Conservation (phyloP, 2,329 filamentous ascomycete genomes). For the Dothistroma septosporum region DNA sequence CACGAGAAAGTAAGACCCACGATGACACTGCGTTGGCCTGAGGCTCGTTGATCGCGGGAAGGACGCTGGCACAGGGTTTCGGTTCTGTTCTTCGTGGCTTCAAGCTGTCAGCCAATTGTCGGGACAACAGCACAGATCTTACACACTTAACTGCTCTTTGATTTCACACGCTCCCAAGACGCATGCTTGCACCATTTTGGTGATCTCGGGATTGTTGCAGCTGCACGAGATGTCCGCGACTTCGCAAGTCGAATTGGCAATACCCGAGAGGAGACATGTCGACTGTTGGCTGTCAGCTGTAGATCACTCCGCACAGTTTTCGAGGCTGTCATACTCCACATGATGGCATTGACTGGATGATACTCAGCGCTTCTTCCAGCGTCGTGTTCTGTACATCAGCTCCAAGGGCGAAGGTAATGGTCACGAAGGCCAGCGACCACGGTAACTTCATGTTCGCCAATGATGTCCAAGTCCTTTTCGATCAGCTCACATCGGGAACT, state of each 20-base stretch:
- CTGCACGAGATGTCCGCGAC: constrained; percentile 8
- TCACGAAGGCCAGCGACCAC: constrained; percentile 6
- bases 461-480: background rate
- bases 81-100: constrained; percentile 17
- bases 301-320: background rate
- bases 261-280: constrained; percentile 6
- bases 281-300: constrained; percentile 1
- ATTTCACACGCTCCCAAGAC: constrained; percentile 11
- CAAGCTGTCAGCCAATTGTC: background rate
- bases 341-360: constrained; percentile 7
- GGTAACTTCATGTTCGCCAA: constrained; percentile 12
- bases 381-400: background rate
- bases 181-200: constrained; percentile 2
- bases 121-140: background rate
- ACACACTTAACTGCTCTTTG: constrained; percentile 11
- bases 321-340: constrained; percentile 10
- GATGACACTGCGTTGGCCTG: background rate
- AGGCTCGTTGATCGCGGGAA: constrained; percentile 5
- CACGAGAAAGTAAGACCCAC: constrained; percentile 11
- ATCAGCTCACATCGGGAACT: background rate
- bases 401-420: background rate
- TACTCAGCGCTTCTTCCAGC: background rate
- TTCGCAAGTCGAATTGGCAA: constrained; percentile 10
- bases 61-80: constrained; percentile 14
- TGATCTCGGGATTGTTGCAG: constrained; percentile 9